A percentile compares a stretch with the other conserved stretches of the same genome.
Conservation (phyloP, 345 rosid species). For the Microcos paniculata region DNA sequence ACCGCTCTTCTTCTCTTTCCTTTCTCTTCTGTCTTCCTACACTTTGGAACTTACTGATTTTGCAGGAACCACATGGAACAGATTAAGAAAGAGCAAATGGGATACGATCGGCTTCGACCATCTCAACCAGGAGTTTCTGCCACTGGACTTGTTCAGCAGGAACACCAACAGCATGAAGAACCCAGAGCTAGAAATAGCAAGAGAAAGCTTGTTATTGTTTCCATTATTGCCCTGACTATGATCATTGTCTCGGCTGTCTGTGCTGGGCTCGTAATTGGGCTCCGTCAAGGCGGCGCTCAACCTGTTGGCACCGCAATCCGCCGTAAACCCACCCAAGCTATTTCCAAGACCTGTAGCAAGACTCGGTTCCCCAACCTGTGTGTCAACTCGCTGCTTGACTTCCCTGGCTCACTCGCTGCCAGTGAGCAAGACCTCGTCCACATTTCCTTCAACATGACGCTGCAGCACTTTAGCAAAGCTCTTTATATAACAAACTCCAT, state of each 20-base stretch:
- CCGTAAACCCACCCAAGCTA: conserved; percentile 73
- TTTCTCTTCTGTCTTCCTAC: neutral
- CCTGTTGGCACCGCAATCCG: neutral
- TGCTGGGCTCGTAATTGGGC: conserved; percentile 40
- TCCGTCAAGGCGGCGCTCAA: conserved; percentile 27
- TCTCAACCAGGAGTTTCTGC: conserved; percentile 30
- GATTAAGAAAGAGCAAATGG: conserved; percentile 31
- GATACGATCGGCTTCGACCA: conserved; percentile 48
- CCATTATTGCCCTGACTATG: conserved; percentile 40
- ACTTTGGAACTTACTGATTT: neutral
- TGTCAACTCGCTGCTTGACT: conserved; percentile 57
- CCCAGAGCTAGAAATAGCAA: conserved; percentile 22
- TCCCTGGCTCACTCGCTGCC: conserved; percentile 67
- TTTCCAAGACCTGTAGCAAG: conserved; percentile 58
- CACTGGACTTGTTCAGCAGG: neutral
- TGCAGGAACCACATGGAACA: neutral
- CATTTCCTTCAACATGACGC: conserved; percentile 92
- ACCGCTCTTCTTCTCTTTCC: neutral
- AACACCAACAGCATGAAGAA: neutral
- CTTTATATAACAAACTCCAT: conserved; percentile 57
- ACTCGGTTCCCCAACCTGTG: conserved; percentile 73
- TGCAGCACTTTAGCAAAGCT: conserved; percentile 76
- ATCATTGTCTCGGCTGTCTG: conserved; percentile 62
- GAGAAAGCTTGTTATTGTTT: conserved; percentile 46
- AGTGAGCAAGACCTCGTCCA: conserved; percentile 70